Evolutionary conservation across 768 basidiomycete genomes (phyloP).

Genomic region (Podaxis carcinomalis): DNA sequence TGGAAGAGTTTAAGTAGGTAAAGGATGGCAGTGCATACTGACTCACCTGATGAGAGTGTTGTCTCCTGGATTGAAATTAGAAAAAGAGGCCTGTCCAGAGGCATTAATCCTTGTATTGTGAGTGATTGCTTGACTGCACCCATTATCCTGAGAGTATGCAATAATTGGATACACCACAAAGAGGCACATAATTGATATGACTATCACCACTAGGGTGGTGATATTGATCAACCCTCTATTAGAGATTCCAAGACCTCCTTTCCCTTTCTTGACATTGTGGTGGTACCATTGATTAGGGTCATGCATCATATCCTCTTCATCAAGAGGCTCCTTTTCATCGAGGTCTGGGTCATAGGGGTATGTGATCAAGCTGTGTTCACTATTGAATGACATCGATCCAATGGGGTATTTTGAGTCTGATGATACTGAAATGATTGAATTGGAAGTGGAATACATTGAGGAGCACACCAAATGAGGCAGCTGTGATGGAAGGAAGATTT

Average conservation of each 20-base stretch:
- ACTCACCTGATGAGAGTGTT: neutral
- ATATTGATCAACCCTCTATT: conserved; percentile 48
- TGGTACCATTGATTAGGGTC: conserved; percentile 27
- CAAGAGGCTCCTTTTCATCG: conserved; percentile 33
- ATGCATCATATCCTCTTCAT: conserved; percentile 62
- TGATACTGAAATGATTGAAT: conserved; percentile 22
- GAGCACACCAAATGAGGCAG: conserved; percentile 12
- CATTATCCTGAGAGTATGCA: conserved; percentile 33
- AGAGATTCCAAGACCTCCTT: neutral
- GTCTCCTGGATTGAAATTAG: neutral
- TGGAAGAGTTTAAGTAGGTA: neutral
- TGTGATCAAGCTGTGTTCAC: conserved; percentile 41
- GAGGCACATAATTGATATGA: conserved; percentile 53
- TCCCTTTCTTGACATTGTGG: neutral
- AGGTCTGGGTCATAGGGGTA: conserved; percentile 59
- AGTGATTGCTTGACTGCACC: conserved; percentile 38
- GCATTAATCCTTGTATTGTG: conserved; percentile 59
- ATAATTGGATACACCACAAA: conserved; percentile 80
- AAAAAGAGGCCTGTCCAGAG: conserved; percentile 52
- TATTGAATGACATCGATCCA: neutral
- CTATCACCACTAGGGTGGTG: conserved; percentile 54
- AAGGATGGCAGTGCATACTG: neutral
- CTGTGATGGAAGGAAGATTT: neutral
- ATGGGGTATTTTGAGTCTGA: conserved; percentile 29
- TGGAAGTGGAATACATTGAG: conserved; percentile 24